Conservation (phyloP, 306 rosid genomes). For the Cicer bijugum region DNA sequence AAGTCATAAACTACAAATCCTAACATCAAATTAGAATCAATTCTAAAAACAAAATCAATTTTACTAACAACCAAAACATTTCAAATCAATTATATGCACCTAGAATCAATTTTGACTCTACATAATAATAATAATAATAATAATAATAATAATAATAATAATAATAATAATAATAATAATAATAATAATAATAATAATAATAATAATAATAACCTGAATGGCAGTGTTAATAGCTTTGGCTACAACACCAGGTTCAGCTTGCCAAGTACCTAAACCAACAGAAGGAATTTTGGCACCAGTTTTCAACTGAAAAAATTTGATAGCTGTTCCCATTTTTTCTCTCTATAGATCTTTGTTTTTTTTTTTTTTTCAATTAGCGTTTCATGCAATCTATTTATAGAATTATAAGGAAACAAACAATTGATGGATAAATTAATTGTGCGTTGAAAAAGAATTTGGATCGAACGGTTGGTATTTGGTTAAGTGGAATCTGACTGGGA, state of each 20-base stretch:
- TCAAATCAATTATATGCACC: neutral
- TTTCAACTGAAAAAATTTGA: constrained; percentile 34
- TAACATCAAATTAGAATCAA: neutral
- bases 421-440: neutral
- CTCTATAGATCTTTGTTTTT: neutral
- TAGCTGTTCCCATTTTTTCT: constrained; percentile 1
- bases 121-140: constrained; percentile 11
- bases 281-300: constrained; percentile 48
- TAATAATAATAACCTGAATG: constrained; percentile 46
- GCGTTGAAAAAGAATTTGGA: neutral
- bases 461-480: neutral
- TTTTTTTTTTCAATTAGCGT: neutral
- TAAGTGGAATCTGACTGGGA: neutral
- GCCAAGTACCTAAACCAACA: constrained; percentile 47
- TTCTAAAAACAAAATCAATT: neutral
- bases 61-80: neutral
- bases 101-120: too few species aligned
- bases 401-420: neutral
- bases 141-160: constrained; percentile 27
- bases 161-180: constrained; percentile 25
- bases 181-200: constrained; percentile 19
- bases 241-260: constrained; percentile 54
- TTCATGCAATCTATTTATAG: neutral
- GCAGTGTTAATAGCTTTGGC: constrained; percentile 59
- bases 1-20: neutral